Evolutionary conservation across 805 yeast genomes (phyloP).

Genomic region (Candida silvicultrix): DNA sequence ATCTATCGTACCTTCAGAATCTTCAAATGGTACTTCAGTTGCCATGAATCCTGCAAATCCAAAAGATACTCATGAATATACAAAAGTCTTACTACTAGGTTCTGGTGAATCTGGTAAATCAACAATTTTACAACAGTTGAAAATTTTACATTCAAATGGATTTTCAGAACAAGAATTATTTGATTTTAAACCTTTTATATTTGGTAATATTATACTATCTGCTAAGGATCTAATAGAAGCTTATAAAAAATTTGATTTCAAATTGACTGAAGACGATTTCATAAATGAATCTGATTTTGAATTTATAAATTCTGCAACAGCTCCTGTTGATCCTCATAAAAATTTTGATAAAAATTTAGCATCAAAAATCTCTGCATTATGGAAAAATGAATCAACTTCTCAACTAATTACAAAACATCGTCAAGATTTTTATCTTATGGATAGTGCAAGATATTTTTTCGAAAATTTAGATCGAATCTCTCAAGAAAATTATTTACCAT

Average conservation of each 20-base stretch:
- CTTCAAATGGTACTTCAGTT: conserved; percentile 7
- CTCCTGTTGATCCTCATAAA: conserved; percentile 47
- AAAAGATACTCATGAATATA: conserved; percentile 35
- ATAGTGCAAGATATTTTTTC: conserved; percentile 77
- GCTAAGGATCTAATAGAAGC: conserved; percentile 68
- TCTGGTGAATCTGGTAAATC: conserved; percentile 61
- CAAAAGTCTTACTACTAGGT: conserved; percentile 73
- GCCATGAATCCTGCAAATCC: conserved; percentile 1
- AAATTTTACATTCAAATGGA: conserved; percentile 34
- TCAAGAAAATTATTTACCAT: conserved; percentile 57
- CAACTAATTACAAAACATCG: conserved; percentile 51
- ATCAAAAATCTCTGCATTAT: conserved; percentile 40
- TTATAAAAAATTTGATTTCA: conserved; percentile 39
- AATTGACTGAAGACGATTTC: conserved; percentile 26
- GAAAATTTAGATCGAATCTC: conserved; percentile 59
- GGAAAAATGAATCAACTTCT: conserved; percentile 53
- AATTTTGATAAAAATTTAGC: conserved; percentile 46
- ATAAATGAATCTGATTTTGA: conserved; percentile 25
- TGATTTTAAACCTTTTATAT: conserved; percentile 75
- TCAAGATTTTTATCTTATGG: conserved; percentile 75
- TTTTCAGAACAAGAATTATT: conserved; percentile 50
- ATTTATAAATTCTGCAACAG: conserved; percentile 10
- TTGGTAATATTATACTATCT: conserved; percentile 70
- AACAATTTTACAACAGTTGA: conserved; percentile 38
- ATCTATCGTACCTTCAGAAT: conserved; percentile 17